These are phyloP conservation scores for Clausena lansium DNA, from an alignment of 345 rosid genomes.

Conservation along the genomic window DNA sequence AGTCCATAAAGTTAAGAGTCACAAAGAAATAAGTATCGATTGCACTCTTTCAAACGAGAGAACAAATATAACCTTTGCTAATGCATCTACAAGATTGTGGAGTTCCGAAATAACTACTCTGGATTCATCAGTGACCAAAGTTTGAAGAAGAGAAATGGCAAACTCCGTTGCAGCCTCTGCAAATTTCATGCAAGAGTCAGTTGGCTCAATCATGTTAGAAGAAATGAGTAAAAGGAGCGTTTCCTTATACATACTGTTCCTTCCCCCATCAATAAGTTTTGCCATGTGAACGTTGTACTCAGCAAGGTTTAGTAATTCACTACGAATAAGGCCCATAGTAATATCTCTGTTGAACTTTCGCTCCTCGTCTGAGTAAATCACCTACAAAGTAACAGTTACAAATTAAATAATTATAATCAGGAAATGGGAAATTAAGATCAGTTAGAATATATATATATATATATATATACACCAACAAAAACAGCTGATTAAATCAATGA, in stretches of 20 bases:
- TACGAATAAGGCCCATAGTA: constrained; percentile 74
- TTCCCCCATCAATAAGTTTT: constrained; percentile 91
- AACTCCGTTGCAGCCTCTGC: constrained; percentile 93
- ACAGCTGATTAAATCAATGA: not conserved
- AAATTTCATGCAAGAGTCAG: constrained; percentile 20
- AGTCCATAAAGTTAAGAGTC: constrained; percentile 14
- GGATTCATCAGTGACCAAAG: constrained; percentile 75
- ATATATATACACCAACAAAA: not conserved
- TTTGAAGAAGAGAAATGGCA: constrained; percentile 76
- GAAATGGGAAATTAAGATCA: not conserved
- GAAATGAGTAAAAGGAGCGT: constrained; percentile 9
- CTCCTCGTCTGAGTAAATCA: constrained; percentile 91
- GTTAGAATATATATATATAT: not conserved
- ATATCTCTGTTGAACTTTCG: constrained; percentile 91
- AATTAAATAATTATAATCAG: not conserved
- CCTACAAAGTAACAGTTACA: constrained; percentile 41
- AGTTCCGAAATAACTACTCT: constrained; percentile 92
- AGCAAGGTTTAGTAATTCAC: constrained; percentile 87
- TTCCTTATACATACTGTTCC: constrained; percentile 62
- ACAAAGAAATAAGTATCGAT: not conserved
- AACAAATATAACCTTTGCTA: constrained; percentile 64
- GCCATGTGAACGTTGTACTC: constrained; percentile 96
- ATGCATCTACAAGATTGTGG: constrained; percentile 85
- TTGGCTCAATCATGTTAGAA: not conserved
- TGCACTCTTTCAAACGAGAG: not conserved